phyloP scores from a whole-genome alignment of 495 filamentous ascomycete genomes.

The Glarea lozoyensis region DNA sequence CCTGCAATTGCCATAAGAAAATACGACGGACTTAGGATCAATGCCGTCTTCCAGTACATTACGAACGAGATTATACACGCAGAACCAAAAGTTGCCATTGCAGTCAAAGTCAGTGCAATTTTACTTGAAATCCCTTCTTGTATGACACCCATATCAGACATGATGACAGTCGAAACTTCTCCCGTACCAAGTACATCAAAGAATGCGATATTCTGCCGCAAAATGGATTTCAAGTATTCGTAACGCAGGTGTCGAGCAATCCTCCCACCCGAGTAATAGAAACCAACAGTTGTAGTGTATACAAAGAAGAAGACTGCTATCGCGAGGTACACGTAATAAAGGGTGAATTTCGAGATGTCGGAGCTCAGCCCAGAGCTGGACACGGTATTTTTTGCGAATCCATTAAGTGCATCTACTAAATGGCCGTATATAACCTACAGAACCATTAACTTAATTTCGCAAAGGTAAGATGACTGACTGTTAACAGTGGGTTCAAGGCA shows the following conservation, averaged over 20 bases:
- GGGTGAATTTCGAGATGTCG: conserved; percentile 50
- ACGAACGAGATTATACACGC: conserved; percentile 56
- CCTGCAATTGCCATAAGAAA: conserved; percentile 54
- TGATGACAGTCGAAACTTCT: conserved; percentile 31
- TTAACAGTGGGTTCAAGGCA: too few species aligned
- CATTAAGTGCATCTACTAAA: too few species aligned
- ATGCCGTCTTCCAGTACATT: conserved; percentile 36
- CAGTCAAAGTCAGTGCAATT: conserved; percentile 47
- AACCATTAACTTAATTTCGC: too few species aligned
- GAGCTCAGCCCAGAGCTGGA: conserved; percentile 51
- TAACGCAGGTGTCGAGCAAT: conserved; percentile 26
- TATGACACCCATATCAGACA: conserved; percentile 31
- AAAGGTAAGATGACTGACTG: too few species aligned
- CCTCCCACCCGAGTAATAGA: conserved; percentile 23
- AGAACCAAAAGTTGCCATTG: conserved; percentile 49
- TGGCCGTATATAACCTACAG: too few species aligned
- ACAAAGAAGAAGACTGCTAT: conserved; percentile 71
- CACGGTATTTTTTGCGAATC: too few species aligned
- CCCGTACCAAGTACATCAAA: conserved; percentile 29
- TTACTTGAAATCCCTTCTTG: conserved; percentile 50
- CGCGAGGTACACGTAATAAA: conserved; percentile 84
- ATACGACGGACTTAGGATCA: conserved; percentile 18
- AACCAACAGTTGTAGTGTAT: conserved; percentile 67
- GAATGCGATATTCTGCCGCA: conserved; percentile 31
- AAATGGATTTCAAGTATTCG: conserved; percentile 27